These are phyloP conservation scores for Ophiostoma quercus DNA, from an alignment of 2,329 filamentous ascomycete genomes.

Conservation along the genomic window DNA sequence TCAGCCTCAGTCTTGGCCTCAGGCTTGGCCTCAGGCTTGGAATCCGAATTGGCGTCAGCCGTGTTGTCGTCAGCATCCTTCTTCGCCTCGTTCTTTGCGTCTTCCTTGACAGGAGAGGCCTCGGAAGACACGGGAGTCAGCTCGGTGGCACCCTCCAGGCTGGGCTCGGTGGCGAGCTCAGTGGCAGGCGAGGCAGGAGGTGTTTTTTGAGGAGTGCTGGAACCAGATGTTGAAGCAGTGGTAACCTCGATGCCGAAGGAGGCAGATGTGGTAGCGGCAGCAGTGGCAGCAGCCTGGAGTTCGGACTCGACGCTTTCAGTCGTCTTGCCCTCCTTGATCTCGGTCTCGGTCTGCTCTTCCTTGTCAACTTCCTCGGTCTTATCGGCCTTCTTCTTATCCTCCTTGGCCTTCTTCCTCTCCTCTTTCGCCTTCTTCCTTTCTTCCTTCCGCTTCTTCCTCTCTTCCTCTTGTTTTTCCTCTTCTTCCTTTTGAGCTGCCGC, in stretches of 20 bases:
- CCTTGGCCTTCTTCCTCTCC: neutral
- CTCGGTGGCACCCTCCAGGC: neutral
- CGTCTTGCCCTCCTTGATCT: neutral
- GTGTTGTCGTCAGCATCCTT: neutral
- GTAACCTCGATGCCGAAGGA: slow-evolving; percentile 1
- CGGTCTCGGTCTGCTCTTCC: neutral
- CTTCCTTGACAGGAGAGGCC: neutral
- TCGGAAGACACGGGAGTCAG: neutral
- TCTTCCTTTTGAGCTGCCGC: neutral
- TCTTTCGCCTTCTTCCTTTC: slow-evolving; percentile 7
- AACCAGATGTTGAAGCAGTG: neutral
- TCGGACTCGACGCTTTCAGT: neutral
- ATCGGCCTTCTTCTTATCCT: neutral
- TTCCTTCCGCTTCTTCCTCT: neutral
- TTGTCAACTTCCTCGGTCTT: neutral
- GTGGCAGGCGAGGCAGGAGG: neutral
- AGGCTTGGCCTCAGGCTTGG: neutral
- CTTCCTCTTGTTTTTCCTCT: neutral
- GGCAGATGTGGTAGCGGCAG: neutral
- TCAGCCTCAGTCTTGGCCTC: neutral
- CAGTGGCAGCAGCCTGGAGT: slow-evolving; percentile 7
- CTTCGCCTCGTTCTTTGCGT: neutral
- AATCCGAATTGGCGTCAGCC: neutral
- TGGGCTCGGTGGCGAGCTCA: neutral
- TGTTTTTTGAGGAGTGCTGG: slow-evolving; percentile 11